Base-by-base conservation (phyloP, 2,329 filamentous ascomycete genomes). In the Fusarium paranaense region DNA sequence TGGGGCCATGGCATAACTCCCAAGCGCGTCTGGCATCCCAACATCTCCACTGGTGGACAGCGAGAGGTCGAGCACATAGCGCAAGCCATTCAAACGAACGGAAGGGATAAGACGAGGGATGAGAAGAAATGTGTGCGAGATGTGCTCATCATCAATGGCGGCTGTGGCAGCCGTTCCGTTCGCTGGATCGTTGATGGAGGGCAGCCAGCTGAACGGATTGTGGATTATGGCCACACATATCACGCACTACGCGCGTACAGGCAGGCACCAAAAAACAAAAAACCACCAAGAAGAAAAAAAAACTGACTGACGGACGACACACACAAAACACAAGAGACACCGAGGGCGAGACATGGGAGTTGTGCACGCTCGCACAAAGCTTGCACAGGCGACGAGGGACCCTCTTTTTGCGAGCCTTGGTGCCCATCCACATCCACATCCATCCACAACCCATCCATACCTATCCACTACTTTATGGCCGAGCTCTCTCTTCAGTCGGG, bases 401-500 rank as follows among this genome's bases (percentile, higher is more conserved):
- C 60, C 72, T 73, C 66, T 64, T 25, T 63, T 52, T 30, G 69
- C 35, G 59, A 64, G 57, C 47, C 57, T 73, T 72, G 63, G 63
- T 62, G 54, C 52, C 64, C 20, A 72, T 72, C 64, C 38, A 45
- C 45, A 71, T 62, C 45, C 40, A 37, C 16, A 37, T 16, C 33
- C 33, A 35, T 35, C 33, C 33, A 50, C 45, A 71, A 45, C 42
- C 45, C 68, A 71, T 60, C 64, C 73, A 75, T 76, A 77, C 73
- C 60, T 77, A 77, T 74, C 71, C 71, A 74, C 71, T 69, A 58
- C 71, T 71, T 78, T 77, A 76, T 77, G 72, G 74, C 74, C 75
- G 74, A 78, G 76, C 76, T 78, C 71, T 75, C 66, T 75, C 75
- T 76, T 78, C 76, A 78, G 76, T 78, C 76, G 73, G 56, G 71